phyloP scores from a whole-genome alignment of 306 rosid species.

The Fagus crenata region DNA sequence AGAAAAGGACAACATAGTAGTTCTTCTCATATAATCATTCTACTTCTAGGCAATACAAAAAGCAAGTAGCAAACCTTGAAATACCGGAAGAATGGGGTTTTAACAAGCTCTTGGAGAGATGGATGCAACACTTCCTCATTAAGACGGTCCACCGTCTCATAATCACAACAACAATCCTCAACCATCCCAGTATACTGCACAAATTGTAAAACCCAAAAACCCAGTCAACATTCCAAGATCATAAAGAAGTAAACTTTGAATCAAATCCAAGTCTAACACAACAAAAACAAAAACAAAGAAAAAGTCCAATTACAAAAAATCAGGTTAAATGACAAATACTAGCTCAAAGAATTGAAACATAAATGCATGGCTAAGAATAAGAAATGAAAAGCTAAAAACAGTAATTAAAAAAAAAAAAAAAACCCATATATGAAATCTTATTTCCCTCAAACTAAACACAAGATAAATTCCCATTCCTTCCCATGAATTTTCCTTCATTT shows the following conservation, averaged over 20 bases:
- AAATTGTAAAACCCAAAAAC: neutral
- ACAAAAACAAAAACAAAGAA: neutral
- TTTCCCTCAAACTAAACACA: neutral
- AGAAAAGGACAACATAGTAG: neutral
- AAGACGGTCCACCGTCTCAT: slow-evolving; percentile 57
- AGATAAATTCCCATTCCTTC: neutral
- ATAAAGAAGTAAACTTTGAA: neutral
- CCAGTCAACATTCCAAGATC: neutral
- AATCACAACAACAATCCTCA: slow-evolving; percentile 76
- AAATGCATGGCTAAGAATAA: neutral
- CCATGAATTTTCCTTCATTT: neutral
- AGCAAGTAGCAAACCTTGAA: slow-evolving; percentile 50
- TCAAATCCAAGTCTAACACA: neutral
- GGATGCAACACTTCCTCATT: slow-evolving; percentile 57
- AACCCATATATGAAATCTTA: neutral
- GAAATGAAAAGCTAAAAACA: neutral
- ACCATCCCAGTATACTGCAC: slow-evolving; percentile 55
- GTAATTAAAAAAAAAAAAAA: neutral
- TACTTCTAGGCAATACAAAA: slow-evolving; percentile 1
- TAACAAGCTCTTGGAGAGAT: slow-evolving; percentile 59
- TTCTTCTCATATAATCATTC: slow-evolving; percentile 14
- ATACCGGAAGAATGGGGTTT: slow-evolving; percentile 61
- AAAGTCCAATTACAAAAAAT: neutral
- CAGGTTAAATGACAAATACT: neutral
- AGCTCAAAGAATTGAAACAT: neutral